Evolutionary conservation across 768 basidiomycete genomes (phyloP).

Genomic region (Brasilioporus rufonigricans): DNA sequence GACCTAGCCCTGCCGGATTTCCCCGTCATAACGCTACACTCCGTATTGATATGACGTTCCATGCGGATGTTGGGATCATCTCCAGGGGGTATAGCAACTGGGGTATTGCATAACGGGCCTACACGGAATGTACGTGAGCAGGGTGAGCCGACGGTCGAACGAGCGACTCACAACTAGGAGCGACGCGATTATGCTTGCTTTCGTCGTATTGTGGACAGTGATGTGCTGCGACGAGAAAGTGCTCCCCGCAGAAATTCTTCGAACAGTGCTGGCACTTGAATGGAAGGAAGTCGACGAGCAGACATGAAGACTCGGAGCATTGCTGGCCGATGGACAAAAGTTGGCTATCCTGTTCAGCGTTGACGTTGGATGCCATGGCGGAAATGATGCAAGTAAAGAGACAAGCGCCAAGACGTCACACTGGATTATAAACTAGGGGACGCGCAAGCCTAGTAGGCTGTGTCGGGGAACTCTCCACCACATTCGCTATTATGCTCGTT

Average conservation of each 20-base stretch:
- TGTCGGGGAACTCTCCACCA: not conserved
- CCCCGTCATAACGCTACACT: constrained; percentile 71
- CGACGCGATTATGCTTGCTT: constrained; percentile 66
- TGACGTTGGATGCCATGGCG: constrained; percentile 11
- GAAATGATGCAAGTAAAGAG: not conserved
- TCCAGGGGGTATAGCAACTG: constrained; percentile 71
- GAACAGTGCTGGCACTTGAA: constrained; percentile 84
- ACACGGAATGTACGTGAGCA: constrained; percentile 4
- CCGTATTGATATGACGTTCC: constrained; percentile 67
- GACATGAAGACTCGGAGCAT: constrained; percentile 65
- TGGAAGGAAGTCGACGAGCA: constrained; percentile 79
- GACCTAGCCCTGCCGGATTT: constrained; percentile 46
- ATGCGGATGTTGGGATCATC: constrained; percentile 81
- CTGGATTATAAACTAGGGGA: constrained; percentile 21
- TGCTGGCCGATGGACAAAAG: constrained; percentile 68
- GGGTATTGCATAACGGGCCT: constrained; percentile 78
- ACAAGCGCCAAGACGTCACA: not conserved
- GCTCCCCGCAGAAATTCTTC: constrained; percentile 70
- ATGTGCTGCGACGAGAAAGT: constrained; percentile 70
- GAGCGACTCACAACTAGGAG: constrained; percentile 61
- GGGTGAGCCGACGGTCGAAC: not conserved
- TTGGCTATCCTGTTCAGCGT: constrained; percentile 45
- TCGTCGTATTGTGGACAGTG: constrained; percentile 70
- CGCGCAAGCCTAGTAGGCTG: constrained; percentile 23
- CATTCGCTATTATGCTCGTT: constrained; percentile 16